phyloP scores from a whole-genome alignment of 805 yeast genomes.

The Candida taoyuanica region DNA sequence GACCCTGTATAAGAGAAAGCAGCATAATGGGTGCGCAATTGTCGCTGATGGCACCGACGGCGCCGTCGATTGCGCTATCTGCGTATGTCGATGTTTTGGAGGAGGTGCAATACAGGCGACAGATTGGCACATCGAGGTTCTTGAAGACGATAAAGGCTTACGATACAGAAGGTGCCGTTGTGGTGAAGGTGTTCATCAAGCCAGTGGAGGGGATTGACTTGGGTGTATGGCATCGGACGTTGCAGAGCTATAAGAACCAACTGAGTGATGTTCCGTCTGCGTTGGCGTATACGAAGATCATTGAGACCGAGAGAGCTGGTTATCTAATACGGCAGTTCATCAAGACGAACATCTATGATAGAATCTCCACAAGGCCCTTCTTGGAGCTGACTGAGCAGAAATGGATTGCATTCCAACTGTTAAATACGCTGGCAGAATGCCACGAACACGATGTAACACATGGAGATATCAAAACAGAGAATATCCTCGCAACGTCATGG shows the following conservation, averaged over 20 bases:
- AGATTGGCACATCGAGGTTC: slow-evolving; percentile 77
- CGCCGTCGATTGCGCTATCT: slow-evolving; percentile 86
- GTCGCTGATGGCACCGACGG: slow-evolving; percentile 82
- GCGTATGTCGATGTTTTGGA: slow-evolving; percentile 82
- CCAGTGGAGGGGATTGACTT: slow-evolving; percentile 41
- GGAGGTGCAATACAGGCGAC: slow-evolving; percentile 68
- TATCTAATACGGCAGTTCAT: slow-evolving; percentile 81
- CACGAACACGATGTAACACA: slow-evolving; percentile 65
- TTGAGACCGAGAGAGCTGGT: slow-evolving; percentile 90
- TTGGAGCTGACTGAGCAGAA: slow-evolving; percentile 73
- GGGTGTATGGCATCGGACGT: slow-evolving; percentile 16
- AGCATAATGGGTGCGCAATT: slow-evolving; percentile 71
- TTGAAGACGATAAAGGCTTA: slow-evolving; percentile 80
- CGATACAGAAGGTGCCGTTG: slow-evolving; percentile 65
- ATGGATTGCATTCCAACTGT: slow-evolving; percentile 79
- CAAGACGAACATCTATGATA: slow-evolving; percentile 77
- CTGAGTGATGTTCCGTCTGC: slow-evolving; percentile 55
- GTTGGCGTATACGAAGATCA: slow-evolving; percentile 64
- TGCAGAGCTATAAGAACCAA: slow-evolving; percentile 32
- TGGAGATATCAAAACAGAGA: slow-evolving; percentile 92
- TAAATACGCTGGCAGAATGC: slow-evolving; percentile 56
- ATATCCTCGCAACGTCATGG: slow-evolving; percentile 81
- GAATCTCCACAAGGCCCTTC: slow-evolving; percentile 85
- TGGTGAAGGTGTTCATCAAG: slow-evolving; percentile 79
- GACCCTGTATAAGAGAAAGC: no score